Evolutionary conservation across 1,284 basidiomycete species (phyloP), one percentile per base, ranked within the genome.

Genomic region (Papiliotrema terrestris): DNA sequence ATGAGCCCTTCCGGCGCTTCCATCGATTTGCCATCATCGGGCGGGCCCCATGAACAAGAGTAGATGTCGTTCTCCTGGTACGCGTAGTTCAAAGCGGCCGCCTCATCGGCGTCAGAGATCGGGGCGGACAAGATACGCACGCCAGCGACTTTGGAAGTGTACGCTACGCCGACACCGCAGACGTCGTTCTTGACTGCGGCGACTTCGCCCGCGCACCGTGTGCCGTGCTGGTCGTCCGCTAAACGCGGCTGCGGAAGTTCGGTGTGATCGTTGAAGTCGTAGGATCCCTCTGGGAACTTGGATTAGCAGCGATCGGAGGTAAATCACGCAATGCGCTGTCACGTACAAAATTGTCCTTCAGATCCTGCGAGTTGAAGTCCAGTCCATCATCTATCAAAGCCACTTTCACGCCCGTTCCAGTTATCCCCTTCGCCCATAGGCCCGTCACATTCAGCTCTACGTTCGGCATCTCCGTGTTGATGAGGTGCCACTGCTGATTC

Each of bases 101-200:
- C 94, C 77, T 99, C 96, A 75, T 99, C 96, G n/a, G 90, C 86
- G 72, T 99, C 95, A 6, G 92, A 88, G 62, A 98, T 97, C n/a
- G 91, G 86, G 0, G 91, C 94, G 1, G 93, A 97, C 45, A 98
- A 84, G 63, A 98, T 99, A 49, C 96, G 88, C 36, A 98, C 83
- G 20, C 93, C 96, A 15, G 96, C 89, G 51, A 98, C 86, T 66
- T 91, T 88, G 45, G 94, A 87, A 8, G 88, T 80, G 72, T 96
- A 93, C 1, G 96, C 92, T 49, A 99, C 89, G 20, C 96, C 96
- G 6, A 98, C 82, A 29, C 96, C 96, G 71, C 96, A 99, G 0
- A 88, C 88, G 58, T 90, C 86, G 78, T 98, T 98, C 75, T 89
- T 92, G n/a, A 83, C 84, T 1, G 96, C 96, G n/a, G 91, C 93